phyloP scores from a whole-genome alignment of 2,329 filamentous ascomycete species.

The Fusarium hainanense region DNA sequence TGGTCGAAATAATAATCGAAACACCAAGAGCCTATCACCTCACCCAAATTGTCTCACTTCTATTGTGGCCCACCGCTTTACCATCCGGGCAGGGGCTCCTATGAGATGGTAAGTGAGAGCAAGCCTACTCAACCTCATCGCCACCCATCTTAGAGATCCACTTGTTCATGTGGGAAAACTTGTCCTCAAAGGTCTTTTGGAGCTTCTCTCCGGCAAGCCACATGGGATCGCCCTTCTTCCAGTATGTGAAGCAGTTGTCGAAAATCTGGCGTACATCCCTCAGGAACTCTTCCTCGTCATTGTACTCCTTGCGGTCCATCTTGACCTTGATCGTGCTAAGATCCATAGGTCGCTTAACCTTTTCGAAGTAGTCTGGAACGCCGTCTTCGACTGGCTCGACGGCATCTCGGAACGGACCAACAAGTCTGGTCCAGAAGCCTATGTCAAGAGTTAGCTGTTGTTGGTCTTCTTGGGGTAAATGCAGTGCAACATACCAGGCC shows the following conservation, averaged over 20 bases:
- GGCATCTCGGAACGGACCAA: slow-evolving; percentile 70
- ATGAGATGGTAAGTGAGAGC: background rate
- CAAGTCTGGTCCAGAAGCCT: slow-evolving; percentile 75
- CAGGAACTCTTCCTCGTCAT: slow-evolving; percentile 63
- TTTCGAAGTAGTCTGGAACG: slow-evolving; percentile 70
- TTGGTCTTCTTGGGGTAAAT: background rate
- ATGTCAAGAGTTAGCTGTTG: slow-evolving; percentile 6
- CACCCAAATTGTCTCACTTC: background rate
- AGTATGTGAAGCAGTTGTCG: slow-evolving; percentile 72
- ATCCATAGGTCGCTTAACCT: slow-evolving; percentile 71
- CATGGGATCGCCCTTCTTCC: slow-evolving; percentile 66
- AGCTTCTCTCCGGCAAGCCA: slow-evolving; percentile 67
- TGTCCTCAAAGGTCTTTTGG: slow-evolving; percentile 68
- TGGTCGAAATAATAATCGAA: background rate
- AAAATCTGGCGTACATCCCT: slow-evolving; percentile 71
- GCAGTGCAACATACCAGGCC: slow-evolving; percentile 60
- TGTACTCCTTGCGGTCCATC: slow-evolving; percentile 66
- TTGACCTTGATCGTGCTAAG: slow-evolving; percentile 69
- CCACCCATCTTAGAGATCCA: slow-evolving; percentile 66
- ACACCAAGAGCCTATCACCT: background rate
- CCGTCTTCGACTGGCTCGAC: slow-evolving; percentile 67
- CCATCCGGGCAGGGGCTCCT: background rate
- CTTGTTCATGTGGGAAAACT: slow-evolving; percentile 68
- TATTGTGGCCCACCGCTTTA: background rate
- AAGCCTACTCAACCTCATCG: slow-evolving; percentile 48